phyloP scores from a whole-genome alignment of 768 basidiomycete genomes.

The Hypsizygus marmoreus region DNA sequence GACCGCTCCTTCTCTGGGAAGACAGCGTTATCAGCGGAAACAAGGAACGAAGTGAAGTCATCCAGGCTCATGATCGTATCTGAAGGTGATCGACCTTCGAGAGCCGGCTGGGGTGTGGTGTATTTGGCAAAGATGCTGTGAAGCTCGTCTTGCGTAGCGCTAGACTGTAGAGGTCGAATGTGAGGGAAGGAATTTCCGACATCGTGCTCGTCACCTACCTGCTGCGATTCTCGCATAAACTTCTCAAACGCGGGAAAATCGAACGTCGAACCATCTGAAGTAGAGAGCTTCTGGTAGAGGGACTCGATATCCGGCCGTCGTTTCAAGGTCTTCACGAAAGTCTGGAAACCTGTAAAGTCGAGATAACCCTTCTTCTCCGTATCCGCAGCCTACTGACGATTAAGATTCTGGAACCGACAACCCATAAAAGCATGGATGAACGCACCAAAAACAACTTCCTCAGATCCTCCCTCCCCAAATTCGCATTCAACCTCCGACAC shows the following conservation, averaged over 20 bases:
- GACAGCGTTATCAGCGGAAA: constrained; percentile 73
- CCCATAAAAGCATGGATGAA: background rate
- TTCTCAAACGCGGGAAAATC: constrained; percentile 44
- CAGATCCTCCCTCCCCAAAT: constrained; percentile 54
- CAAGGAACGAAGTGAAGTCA: constrained; percentile 76
- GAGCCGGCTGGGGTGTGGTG: too few species aligned
- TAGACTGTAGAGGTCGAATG: background rate
- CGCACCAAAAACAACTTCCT: constrained; percentile 58
- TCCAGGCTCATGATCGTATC: constrained; percentile 50
- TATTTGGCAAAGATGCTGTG: constrained; percentile 14
- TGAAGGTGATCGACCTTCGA: too few species aligned
- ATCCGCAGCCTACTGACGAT: constrained; percentile 60
- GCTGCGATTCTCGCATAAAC: constrained; percentile 48
- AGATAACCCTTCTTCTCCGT: constrained; percentile 55
- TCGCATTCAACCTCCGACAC: constrained; percentile 71
- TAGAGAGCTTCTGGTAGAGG: constrained; percentile 49
- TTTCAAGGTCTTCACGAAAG: constrained; percentile 82
- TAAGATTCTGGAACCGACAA: background rate
- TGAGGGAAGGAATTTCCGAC: too few species aligned
- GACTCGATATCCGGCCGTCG: constrained; percentile 79
- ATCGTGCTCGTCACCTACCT: too few species aligned
- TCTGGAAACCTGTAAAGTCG: constrained; percentile 78
- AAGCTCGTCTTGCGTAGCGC: constrained; percentile 6
- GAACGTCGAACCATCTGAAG: constrained; percentile 34
- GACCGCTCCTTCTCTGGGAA: constrained; percentile 42